Conservation (phyloP, 2,329 filamentous ascomycete genomes). For the Fusarium dimerum region DNA sequence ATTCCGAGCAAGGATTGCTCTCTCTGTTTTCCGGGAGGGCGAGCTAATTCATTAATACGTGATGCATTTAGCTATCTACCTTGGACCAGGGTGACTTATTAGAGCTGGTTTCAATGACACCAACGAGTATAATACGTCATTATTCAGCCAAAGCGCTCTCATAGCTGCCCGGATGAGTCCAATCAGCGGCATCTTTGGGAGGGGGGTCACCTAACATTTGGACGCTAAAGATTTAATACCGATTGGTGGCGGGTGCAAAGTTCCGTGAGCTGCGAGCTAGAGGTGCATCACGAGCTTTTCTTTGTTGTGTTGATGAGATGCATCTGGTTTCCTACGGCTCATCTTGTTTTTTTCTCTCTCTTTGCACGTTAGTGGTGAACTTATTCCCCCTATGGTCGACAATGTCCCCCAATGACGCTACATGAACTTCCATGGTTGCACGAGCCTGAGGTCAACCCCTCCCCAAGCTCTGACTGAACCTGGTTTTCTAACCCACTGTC, state of each 20-base stretch:
- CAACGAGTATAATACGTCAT: neutral
- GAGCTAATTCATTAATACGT: too few species aligned
- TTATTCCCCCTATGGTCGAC: too few species aligned
- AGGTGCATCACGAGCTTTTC: neutral
- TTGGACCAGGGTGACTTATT: neutral
- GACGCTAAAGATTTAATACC: too few species aligned
- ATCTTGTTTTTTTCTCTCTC: neutral
- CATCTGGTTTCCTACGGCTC: neutral
- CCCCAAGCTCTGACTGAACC: too few species aligned
- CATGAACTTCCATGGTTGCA: too few species aligned
- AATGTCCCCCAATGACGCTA: too few species aligned
- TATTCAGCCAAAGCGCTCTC: neutral
- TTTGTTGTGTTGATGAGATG: neutral
- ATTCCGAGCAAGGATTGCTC: neutral
- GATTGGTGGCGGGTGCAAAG: neutral
- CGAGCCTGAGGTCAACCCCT: too few species aligned
- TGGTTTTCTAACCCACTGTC: too few species aligned
- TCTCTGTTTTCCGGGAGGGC: too few species aligned
- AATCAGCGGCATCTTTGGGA: too few species aligned
- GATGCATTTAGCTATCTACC: neutral
- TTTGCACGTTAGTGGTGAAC: neutral
- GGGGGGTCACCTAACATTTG: too few species aligned
- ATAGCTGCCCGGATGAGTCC: neutral
- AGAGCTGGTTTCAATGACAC: neutral
- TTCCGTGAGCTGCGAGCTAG: neutral